These are phyloP conservation scores for Monosporascus sp. DNA, from an alignment of 2,329 filamentous ascomycete genomes.

Conservation along the genomic window DNA sequence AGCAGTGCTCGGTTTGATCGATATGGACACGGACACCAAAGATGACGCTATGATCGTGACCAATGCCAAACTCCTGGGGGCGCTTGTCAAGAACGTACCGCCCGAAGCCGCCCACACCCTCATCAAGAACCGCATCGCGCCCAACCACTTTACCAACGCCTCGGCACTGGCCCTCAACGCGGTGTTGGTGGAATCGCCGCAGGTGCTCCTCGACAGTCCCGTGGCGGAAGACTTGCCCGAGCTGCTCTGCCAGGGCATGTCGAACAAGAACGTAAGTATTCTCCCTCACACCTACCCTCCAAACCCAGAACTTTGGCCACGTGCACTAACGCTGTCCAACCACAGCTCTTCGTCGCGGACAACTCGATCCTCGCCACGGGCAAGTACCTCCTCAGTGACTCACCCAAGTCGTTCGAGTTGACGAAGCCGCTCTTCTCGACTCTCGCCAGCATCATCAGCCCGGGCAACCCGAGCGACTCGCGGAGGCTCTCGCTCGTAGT, in stretches of 20 bases:
- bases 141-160: conserved; percentile 66
- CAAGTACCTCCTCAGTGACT: conserved; percentile 74
- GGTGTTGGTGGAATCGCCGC: conserved; percentile 74
- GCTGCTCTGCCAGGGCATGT: conserved; percentile 75
- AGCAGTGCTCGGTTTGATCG: conserved; percentile 83
- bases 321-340: not conserved
- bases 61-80: conserved; percentile 83
- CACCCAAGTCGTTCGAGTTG: conserved; percentile 65
- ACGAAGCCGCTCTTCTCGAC: conserved; percentile 76
- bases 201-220: conserved; percentile 57
- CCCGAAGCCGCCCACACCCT: conserved; percentile 57
- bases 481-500: conserved; percentile 83
- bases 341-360: conserved; percentile 74
- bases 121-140: conserved; percentile 71
- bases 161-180: conserved; percentile 87
- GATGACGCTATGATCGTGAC: conserved; percentile 80
- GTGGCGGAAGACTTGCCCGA: conserved; percentile 69
- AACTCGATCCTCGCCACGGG: conserved; percentile 86
- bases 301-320: not conserved
- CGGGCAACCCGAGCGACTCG: conserved; percentile 74
- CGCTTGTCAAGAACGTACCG: conserved; percentile 80
- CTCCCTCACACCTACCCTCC: conserved; percentile 3
- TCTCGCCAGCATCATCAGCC: conserved; percentile 68
- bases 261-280: conserved; percentile 63
- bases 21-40: conserved; percentile 70